phyloP scores from a whole-genome alignment of 805 yeast species.

The Candida boleticola region DNA sequence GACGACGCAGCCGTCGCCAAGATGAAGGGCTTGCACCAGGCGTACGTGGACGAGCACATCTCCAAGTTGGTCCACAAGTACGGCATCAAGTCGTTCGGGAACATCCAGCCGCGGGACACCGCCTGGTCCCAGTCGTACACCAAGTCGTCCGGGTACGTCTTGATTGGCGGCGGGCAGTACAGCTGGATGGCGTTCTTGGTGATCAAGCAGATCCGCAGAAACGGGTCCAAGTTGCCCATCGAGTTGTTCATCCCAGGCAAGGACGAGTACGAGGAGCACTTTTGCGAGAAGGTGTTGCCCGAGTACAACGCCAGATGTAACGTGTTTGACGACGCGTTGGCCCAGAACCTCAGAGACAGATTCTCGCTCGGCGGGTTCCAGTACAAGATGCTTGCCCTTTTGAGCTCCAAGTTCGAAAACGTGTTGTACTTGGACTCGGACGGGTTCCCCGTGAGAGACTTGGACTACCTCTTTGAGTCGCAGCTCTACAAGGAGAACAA shows the following conservation, averaged over 20 bases:
- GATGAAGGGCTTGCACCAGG: slow-evolving; percentile 37
- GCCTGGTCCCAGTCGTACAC: slow-evolving; percentile 32
- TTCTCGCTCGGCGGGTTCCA: slow-evolving; percentile 45
- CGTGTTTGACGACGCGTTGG: slow-evolving; percentile 31
- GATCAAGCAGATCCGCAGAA: slow-evolving; percentile 40
- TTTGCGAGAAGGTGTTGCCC: slow-evolving; percentile 46
- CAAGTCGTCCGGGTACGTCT: slow-evolving; percentile 39
- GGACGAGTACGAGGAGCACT: slow-evolving; percentile 44
- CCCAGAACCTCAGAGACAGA: slow-evolving; percentile 12
- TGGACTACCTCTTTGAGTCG: slow-evolving; percentile 47
- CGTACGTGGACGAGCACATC: slow-evolving; percentile 31
- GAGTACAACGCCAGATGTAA: slow-evolving; percentile 46
- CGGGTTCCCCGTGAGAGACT: slow-evolving; percentile 42
- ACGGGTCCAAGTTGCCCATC: slow-evolving; percentile 47
- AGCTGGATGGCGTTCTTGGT: slow-evolving; percentile 51
- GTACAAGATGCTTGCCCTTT: slow-evolving; percentile 54
- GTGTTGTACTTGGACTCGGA: slow-evolving; percentile 52
- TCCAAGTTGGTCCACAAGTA: slow-evolving; percentile 23
- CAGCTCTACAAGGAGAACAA: slow-evolving; percentile 45
- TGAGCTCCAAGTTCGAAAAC: slow-evolving; percentile 56
- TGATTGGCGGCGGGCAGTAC: slow-evolving; percentile 54
- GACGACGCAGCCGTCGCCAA: slow-evolving; percentile 29
- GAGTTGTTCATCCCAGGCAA: slow-evolving; percentile 48
- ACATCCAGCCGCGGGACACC: slow-evolving; percentile 29
- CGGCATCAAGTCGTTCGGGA: slow-evolving; percentile 36